These are phyloP conservation scores for Penicillium malachiteum DNA, from an alignment of 495 filamentous ascomycete genomes.

Conservation along the genomic window DNA sequence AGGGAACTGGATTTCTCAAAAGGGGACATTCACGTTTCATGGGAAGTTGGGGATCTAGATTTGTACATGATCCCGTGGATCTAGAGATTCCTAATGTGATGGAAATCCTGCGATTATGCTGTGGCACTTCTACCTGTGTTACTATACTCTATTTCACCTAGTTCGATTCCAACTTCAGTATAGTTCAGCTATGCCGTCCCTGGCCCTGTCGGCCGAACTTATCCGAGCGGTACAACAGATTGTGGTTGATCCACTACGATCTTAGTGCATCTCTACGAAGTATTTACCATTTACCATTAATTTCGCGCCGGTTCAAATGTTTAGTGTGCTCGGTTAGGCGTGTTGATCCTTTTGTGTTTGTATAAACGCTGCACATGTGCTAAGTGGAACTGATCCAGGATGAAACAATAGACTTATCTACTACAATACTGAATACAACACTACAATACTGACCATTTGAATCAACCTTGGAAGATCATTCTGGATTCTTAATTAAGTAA, in stretches of 20 bases:
- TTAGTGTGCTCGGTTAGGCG: not conserved
- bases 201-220: constrained; percentile 1
- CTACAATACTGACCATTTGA: too few relatives aligned
- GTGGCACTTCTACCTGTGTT: not conserved
- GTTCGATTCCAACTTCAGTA: not conserved
- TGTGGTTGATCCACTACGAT: not conserved
- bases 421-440: too few relatives aligned
- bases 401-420: too few relatives aligned
- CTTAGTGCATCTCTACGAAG: not conserved
- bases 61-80: not conserved
- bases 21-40: not conserved
- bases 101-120: not conserved
- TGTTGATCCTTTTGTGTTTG: not conserved
- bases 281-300: not conserved
- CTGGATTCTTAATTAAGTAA: too few relatives aligned
- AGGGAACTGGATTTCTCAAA: not conserved
- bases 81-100: not conserved
- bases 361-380: not conserved
- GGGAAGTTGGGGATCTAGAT: not conserved
- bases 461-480: too few relatives aligned
- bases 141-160: not conserved
- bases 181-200: not conserved
- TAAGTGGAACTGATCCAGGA: too few relatives aligned
- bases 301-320: not conserved
- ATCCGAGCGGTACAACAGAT: constrained; percentile 6